These are phyloP conservation scores for Prunus fruticosa DNA, from an alignment of 306 rosid genomes.

Conservation along the genomic window DNA sequence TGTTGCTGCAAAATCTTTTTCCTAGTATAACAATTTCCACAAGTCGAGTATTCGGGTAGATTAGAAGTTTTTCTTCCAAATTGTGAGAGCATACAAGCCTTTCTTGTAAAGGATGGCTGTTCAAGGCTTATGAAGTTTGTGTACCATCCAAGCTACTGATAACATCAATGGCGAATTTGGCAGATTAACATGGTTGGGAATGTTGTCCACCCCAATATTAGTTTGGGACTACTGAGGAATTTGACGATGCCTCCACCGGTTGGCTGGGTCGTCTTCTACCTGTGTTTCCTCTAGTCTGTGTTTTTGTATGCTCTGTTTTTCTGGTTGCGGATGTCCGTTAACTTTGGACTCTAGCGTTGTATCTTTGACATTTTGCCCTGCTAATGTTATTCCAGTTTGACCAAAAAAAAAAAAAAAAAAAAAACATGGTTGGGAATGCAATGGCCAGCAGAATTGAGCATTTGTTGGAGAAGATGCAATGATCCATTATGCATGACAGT, in stretches of 20 bases:
- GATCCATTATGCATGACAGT: constrained; percentile 75
- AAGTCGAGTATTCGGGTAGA: constrained; percentile 46
- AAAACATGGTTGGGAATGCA: constrained; percentile 67
- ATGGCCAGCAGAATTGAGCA: constrained; percentile 57
- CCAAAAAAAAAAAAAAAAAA: too few species aligned
- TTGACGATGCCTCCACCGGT: too few species aligned
- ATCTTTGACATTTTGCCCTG: too few species aligned
- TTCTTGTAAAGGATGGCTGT: constrained; percentile 25
- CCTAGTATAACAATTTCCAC: constrained; percentile 71
- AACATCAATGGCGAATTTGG: constrained; percentile 77
- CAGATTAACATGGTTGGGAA: constrained; percentile 79
- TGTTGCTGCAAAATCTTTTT: constrained; percentile 75
- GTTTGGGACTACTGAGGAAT: too few species aligned
- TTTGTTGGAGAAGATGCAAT: constrained; percentile 61
- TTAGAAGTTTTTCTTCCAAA: constrained; percentile 34
- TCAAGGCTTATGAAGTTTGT: constrained; percentile 49
- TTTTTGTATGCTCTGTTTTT: too few species aligned
- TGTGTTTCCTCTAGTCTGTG: too few species aligned
- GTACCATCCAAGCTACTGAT: constrained; percentile 50
- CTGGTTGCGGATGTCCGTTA: too few species aligned
- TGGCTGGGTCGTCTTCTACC: too few species aligned
- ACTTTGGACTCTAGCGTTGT: too few species aligned
- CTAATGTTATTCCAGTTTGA: too few species aligned
- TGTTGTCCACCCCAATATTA: too few species aligned
- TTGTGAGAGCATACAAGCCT: constrained; percentile 20